Conservation (phyloP, 345 rosid genomes). For the Salix koriyanagi region DNA sequence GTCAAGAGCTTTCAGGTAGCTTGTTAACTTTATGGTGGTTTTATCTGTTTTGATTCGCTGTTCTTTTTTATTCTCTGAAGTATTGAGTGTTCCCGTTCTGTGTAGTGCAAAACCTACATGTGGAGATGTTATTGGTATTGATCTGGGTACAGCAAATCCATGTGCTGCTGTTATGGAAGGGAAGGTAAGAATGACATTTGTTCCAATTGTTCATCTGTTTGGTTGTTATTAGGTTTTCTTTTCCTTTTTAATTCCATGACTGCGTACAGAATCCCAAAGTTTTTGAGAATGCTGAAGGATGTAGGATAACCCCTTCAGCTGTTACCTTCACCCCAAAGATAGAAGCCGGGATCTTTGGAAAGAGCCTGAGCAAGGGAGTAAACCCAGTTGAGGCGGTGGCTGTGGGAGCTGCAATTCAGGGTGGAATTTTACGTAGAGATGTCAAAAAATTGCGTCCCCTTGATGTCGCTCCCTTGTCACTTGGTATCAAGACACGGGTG, state of each 20-base stretch:
- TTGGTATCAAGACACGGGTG: slow-evolving; percentile 34
- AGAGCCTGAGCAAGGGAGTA: slow-evolving; percentile 30
- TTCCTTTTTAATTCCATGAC: background rate
- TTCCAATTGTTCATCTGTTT: too few relatives aligned
- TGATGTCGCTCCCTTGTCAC: slow-evolving; percentile 30
- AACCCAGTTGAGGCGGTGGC: slow-evolving; percentile 37
- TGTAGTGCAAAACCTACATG: slow-evolving; percentile 79
- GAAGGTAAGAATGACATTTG: slow-evolving; percentile 47
- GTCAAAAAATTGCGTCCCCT: slow-evolving; percentile 27
- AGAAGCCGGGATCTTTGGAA: slow-evolving; percentile 20
- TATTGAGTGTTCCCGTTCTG: background rate
- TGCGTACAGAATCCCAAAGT: slow-evolving; percentile 28
- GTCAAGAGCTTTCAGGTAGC: slow-evolving; percentile 76
- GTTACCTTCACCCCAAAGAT: slow-evolving; percentile 28
- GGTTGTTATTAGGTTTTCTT: too few relatives aligned
- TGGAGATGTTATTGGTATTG: slow-evolving; percentile 84
- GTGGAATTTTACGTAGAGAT: slow-evolving; percentile 32
- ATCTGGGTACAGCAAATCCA: slow-evolving; percentile 93
- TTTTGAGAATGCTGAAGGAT: slow-evolving; percentile 35
- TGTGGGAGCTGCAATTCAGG: slow-evolving; percentile 33
- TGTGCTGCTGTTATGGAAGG: slow-evolving; percentile 98
- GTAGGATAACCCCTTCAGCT: slow-evolving; percentile 30
- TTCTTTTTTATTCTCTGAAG: background rate
- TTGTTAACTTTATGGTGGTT: background rate
- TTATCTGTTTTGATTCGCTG: background rate